A percentile compares a stretch with the other conserved stretches of the same genome.
phyloP scores from a whole-genome alignment of 2,329 filamentous ascomycete genomes.

The Pseudodiploospora longispora region DNA sequence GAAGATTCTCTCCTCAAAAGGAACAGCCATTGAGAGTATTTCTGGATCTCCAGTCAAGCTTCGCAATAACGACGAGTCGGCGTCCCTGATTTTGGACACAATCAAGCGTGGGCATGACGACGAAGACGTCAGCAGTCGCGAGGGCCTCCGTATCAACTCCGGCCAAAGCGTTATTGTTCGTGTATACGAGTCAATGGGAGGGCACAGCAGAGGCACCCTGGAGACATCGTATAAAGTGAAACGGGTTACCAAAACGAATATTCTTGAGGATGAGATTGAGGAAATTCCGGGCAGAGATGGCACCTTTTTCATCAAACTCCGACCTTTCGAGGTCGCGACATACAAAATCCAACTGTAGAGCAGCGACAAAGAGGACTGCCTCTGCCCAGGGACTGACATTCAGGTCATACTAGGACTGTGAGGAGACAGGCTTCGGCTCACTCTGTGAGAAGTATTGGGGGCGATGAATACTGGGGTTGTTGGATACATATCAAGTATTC shows the following conservation, averaged over 20 bases:
- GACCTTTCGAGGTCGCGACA: slow-evolving; percentile 80
- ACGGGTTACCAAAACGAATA: slow-evolving; percentile 73
- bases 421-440: not conserved
- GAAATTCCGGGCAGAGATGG: slow-evolving; percentile 44
- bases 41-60: slow-evolving; percentile 51
- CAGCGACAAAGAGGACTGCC: slow-evolving; percentile 15
- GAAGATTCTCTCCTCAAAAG: slow-evolving; percentile 23
- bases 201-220: slow-evolving; percentile 65
- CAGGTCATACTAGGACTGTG: slow-evolving; percentile 10
- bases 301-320: slow-evolving; percentile 55
- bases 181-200: slow-evolving; percentile 83
- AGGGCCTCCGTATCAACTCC: slow-evolving; percentile 54
- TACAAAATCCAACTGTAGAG: slow-evolving; percentile 53
- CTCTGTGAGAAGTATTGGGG: too few relatives aligned
- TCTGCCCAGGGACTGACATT: slow-evolving; percentile 15
- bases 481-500: too few relatives aligned
- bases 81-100: slow-evolving; percentile 72
- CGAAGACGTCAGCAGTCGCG: slow-evolving; percentile 57
- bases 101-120: slow-evolving; percentile 93
- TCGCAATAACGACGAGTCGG: slow-evolving; percentile 42
- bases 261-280: slow-evolving; percentile 80
- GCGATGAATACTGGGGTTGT: too few relatives aligned
- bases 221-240: slow-evolving; percentile 61
- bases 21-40: slow-evolving; percentile 18
- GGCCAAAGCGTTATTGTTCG: slow-evolving; percentile 76